Evolutionary conservation across 1,139 yeast species (phyloP).

Genomic region (Scheffersomyces titani): DNA sequence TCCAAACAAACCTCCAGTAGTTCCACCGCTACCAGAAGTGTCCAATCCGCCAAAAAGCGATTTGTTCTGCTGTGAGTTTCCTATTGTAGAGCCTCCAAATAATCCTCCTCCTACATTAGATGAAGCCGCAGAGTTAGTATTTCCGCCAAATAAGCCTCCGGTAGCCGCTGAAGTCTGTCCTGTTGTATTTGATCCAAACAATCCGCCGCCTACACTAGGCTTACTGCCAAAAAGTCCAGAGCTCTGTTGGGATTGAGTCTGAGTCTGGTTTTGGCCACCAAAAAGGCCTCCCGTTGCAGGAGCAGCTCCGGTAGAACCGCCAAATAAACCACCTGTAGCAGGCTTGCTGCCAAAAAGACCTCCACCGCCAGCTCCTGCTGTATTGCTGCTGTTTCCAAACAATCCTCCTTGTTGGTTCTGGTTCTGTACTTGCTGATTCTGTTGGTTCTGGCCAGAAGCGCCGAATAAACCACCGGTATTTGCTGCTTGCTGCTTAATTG

Average conservation of each 20-base stretch:
- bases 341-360: conserved; percentile 9
- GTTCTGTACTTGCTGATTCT: background rate
- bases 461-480: conserved; percentile 5
- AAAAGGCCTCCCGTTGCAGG: conserved; percentile 12
- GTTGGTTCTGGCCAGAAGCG: conserved; percentile 1
- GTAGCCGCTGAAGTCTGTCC: conserved; percentile 4
- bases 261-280: conserved; percentile 9
- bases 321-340: conserved; percentile 7
- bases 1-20: conserved; percentile 2
- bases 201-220: conserved; percentile 13
- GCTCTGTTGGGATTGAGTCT: conserved; percentile 10
- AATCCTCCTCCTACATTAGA: background rate
- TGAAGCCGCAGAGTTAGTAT: background rate
- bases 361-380: conserved; percentile 5
- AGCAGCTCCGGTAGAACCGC: background rate
- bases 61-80: background rate
- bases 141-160: conserved; percentile 13
- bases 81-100: background rate
- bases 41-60: background rate
- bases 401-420: conserved; percentile 8
- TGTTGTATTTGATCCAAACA: conserved; percentile 8
- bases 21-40: background rate
- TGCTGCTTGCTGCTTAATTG: background rate
- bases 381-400: conserved; percentile 12
- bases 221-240: conserved; percentile 35